These are phyloP conservation scores for Microcyclosporella mali DNA, from an alignment of 2,329 filamentous ascomycete genomes.

Conservation along the genomic window DNA sequence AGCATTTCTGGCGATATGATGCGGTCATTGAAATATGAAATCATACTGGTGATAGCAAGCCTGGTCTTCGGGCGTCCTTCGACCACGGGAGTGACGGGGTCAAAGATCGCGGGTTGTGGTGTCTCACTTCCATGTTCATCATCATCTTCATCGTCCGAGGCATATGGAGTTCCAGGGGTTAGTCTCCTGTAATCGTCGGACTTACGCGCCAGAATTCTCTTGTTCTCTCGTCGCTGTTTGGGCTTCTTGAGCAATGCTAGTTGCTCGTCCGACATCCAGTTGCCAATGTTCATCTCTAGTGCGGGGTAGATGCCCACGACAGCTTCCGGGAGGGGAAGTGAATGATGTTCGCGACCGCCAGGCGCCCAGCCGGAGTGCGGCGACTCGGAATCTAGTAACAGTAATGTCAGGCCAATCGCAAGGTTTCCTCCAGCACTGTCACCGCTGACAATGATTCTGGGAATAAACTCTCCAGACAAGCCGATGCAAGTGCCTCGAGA, in stretches of 20 bases:
- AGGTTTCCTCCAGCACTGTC: constrained; percentile 81
- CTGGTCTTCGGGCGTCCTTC: constrained; percentile 50
- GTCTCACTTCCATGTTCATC: constrained; percentile 35
- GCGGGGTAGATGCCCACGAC: constrained; percentile 83
- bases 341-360: constrained; percentile 39
- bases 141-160: constrained; percentile 62
- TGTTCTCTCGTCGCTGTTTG: constrained; percentile 69
- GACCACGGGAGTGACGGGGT: background rate
- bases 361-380: constrained; percentile 32
- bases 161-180: constrained; percentile 72
- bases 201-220: constrained; percentile 72
- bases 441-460: constrained; percentile 66
- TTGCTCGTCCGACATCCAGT: constrained; percentile 98
- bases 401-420: constrained; percentile 72
- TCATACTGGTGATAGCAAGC: constrained; percentile 93
- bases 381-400: constrained; percentile 67
- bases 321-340: constrained; percentile 58
- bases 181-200: constrained; percentile 81
- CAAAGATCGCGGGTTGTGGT: background rate
- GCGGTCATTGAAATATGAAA: constrained; percentile 95
- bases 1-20: constrained; percentile 97
- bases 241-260: constrained; percentile 89
- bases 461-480: constrained; percentile 58
- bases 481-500: constrained; percentile 71
- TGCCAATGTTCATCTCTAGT: constrained; percentile 94